Evolutionary conservation across 176 grass and related monocot genomes (phyloP).

Genomic region (Aegilops bicornis): DNA sequence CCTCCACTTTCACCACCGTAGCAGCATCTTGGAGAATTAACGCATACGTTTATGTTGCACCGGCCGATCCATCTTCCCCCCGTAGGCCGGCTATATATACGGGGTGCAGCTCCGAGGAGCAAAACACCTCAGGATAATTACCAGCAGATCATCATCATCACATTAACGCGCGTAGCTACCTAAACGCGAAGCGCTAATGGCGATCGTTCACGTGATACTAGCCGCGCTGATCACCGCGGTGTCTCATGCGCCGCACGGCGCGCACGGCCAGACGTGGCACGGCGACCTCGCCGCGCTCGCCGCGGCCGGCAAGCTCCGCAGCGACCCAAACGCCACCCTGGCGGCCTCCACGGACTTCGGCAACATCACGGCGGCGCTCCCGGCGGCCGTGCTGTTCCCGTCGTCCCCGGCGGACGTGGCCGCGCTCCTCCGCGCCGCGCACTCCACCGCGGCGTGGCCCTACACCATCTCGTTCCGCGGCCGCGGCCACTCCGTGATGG

Average conservation of each 20-base stretch:
- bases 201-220: constrained; percentile 24
- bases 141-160: neutral
- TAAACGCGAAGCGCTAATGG: constrained; percentile 35
- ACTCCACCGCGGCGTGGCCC: neutral
- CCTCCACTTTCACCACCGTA: no score
- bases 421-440: constrained; percentile 47
- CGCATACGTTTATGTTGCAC: constrained; percentile 5
- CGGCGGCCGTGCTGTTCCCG: constrained; percentile 66
- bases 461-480: constrained; percentile 70
- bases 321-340: constrained; percentile 42
- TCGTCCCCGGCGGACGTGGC: constrained; percentile 47
- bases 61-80: neutral
- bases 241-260: neutral
- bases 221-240: constrained; percentile 14
- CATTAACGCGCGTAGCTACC: neutral
- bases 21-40: no score
- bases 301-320: constrained; percentile 36
- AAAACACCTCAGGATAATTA: constrained; percentile 31
- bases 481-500: constrained; percentile 73
- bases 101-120: neutral
- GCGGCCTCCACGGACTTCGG: constrained; percentile 73
- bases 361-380: constrained; percentile 49
- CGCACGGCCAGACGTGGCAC: constrained; percentile 1
- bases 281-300: constrained; percentile 42
- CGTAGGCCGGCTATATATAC: neutral